Conservation (phyloP, 2,329 filamentous ascomycete species). For the Colletotrichum liaoningense region DNA sequence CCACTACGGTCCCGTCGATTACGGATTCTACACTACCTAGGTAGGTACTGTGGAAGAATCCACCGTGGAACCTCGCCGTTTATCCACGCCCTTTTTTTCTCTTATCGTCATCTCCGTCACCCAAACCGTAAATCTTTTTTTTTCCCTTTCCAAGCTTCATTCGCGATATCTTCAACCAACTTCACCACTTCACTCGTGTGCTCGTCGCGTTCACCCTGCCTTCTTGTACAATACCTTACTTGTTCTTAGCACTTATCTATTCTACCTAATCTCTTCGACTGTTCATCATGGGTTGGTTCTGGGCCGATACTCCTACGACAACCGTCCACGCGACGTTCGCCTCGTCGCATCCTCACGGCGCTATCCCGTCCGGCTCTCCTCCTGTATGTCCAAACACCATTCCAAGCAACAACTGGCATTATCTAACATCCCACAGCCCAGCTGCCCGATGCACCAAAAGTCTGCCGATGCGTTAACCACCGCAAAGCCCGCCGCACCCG, state of each 20-base stretch:
- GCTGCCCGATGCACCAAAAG: conserved; percentile 69
- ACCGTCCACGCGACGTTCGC: conserved; percentile 33
- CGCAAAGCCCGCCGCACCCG: conserved; percentile 39
- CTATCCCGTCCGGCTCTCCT: conserved; percentile 43
- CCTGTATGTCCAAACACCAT: conserved; percentile 49
- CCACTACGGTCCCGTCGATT: conserved; percentile 15
- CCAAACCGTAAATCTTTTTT: conserved; percentile 35
- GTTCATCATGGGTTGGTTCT: conserved; percentile 71
- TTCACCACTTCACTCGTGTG: neutral
- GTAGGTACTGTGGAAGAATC: neutral
- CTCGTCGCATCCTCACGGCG: conserved; percentile 39
- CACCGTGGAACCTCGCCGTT: conserved; percentile 3
- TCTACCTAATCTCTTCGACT: neutral
- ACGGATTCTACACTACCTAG: neutral
- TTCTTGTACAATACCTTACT: neutral
- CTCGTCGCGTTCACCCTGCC: neutral
- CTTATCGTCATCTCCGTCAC: conserved; percentile 7
- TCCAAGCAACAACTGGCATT: neutral
- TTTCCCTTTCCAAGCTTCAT: neutral
- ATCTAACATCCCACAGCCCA: conserved; percentile 52
- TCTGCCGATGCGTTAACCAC: conserved; percentile 59
- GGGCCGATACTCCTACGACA: conserved; percentile 62
- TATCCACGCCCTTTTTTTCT: conserved; percentile 18
- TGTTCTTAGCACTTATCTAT: neutral
- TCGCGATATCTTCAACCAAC: neutral